Base-by-base conservation (phyloP, 2,329 filamentous ascomycete genomes). In the Colletotrichum tofieldiae region DNA sequence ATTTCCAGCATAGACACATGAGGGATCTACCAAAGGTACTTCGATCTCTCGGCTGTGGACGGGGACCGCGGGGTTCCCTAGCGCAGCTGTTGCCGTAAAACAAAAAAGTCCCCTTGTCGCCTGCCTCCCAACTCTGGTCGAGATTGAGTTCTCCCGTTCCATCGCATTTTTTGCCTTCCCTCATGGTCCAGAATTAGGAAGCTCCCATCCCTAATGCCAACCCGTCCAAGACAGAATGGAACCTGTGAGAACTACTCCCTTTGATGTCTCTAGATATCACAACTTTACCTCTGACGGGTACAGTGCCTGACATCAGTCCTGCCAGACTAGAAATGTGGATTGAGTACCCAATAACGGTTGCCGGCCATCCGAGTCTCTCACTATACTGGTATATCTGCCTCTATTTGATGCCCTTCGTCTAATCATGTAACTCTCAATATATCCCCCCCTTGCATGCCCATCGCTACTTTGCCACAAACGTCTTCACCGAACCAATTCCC, bases 311-410 rank as follows among this genome's bases (percentile, higher is more conserved):
- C 8, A 12, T 23, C 37, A 14, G 55, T 58, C 4, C 18, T 56
- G 37, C 37, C 37, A 26, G 55, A 26, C 35, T 35, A 26, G 14
- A 11, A 11, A 26, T 5, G 12, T 39, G 37, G n/a, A 41, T 58
- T 20, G 35, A 41, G 23, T 29, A 58, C 37, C 55, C 35, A 56
- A 58, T 26, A 35, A 41, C n/a, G 55, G n/a, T 29, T 23, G 37
- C n/a, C 55, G n/a, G 16, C 32, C 52, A 32, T 23, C n/a, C 12
- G 6, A 5, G n/a, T 41, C 55, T 39, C 35, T 18, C 20, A 16
- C 55, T 41, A 58, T 18, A 58, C n/a, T 26, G 35, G 37, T 41
- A 58, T 58, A 58, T 41, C 55, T 26, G n/a, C 37, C 55, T 39
- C 37, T 41, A 41, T 26, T 11, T 35, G n/a, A n/a, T 23, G n/a